Conservation (phyloP, 2,329 filamentous ascomycete genomes). For the Fusarium oligoseptatum region DNA sequence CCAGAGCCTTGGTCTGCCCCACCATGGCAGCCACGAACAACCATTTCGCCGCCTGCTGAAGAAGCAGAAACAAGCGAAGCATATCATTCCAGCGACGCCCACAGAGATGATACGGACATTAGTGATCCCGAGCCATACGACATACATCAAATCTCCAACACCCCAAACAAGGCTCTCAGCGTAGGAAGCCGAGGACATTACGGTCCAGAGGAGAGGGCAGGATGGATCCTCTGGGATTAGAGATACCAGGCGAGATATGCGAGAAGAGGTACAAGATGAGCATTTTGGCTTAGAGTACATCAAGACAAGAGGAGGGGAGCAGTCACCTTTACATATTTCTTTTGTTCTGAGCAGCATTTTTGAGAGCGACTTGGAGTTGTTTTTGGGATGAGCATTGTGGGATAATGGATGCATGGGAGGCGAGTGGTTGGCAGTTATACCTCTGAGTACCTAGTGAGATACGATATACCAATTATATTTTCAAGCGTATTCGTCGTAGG, state of each 20-base stretch:
- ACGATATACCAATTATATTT: constrained; percentile 7
- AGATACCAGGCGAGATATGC: background rate
- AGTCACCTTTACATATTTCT: background rate
- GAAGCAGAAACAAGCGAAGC: constrained; percentile 52
- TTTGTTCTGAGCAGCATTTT: constrained; percentile 1
- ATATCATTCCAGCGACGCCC: constrained; percentile 50
- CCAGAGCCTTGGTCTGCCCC: constrained; percentile 23
- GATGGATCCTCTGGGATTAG: constrained; percentile 44
- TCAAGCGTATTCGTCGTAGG: background rate
- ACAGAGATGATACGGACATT: constrained; percentile 50
- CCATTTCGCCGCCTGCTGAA: constrained; percentile 44
- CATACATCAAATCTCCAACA: constrained; percentile 14
- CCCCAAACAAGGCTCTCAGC: constrained; percentile 8
- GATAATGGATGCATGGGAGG: background rate
- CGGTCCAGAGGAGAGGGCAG: constrained; percentile 31
- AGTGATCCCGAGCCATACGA: constrained; percentile 52
- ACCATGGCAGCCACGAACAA: constrained; percentile 18
- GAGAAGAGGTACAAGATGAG: constrained; percentile 1
- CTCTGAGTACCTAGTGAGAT: background rate
- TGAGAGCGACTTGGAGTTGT: background rate
- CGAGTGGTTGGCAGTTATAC: background rate
- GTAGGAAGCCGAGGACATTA: constrained; percentile 7
- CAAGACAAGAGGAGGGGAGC: background rate
- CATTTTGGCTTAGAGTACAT: constrained; percentile 1
- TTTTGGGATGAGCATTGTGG: background rate